Evolutionary conservation across 2,329 filamentous ascomycete species (phyloP).

Genomic region (Colletotrichum echinochloae): DNA sequence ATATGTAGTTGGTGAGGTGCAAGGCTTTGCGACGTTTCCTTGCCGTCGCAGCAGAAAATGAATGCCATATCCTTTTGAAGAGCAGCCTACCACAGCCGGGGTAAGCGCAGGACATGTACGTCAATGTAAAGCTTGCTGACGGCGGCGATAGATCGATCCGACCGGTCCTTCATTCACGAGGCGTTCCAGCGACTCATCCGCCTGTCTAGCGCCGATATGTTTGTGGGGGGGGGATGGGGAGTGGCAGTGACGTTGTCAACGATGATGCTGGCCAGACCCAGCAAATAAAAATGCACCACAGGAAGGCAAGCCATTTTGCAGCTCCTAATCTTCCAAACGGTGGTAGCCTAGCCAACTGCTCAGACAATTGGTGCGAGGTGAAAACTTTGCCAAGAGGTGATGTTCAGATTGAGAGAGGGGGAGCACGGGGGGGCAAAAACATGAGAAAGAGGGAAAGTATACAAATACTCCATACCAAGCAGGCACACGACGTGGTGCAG

Average conservation of each 20-base stretch:
- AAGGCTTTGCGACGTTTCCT: neutral
- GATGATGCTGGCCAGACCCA: neutral
- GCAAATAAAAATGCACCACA: neutral
- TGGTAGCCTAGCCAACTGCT: neutral
- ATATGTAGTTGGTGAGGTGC: neutral
- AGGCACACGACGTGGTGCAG: conserved; percentile 11
- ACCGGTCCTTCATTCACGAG: neutral
- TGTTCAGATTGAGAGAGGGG: conserved; percentile 26
- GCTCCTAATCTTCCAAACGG: neutral
- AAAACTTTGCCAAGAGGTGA: conserved; percentile 29
- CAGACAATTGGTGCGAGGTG: conserved; percentile 2
- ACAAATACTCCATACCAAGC: neutral
- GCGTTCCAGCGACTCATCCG: neutral
- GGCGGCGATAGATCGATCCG: conserved; percentile 6
- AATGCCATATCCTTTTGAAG: neutral
- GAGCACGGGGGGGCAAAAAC: neutral
- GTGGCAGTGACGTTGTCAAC: neutral
- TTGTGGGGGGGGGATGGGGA: neutral
- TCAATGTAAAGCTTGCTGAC: neutral
- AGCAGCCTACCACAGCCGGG: neutral
- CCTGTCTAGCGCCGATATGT: neutral
- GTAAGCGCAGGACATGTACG: neutral
- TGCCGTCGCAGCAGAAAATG: neutral
- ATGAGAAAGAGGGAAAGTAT: neutral
- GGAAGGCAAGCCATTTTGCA: neutral